These are phyloP conservation scores for Dactylellina cionopaga DNA, from an alignment of 2,329 filamentous ascomycete genomes.

Conservation along the genomic window DNA sequence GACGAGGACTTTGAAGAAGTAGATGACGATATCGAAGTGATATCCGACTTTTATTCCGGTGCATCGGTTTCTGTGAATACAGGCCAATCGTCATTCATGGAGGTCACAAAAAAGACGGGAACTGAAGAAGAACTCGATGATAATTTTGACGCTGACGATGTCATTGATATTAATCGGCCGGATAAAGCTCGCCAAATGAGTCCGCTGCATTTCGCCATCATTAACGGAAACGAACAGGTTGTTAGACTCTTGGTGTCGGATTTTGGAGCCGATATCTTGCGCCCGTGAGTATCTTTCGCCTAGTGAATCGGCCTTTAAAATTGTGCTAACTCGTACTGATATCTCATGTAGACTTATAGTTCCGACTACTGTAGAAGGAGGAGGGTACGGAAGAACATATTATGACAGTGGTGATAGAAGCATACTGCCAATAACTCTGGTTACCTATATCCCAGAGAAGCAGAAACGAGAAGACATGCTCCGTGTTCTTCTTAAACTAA, in stretches of 20 bases:
- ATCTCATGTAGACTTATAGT: too few relatives aligned
- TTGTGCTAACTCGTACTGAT: too few relatives aligned
- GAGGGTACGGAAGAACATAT: too few relatives aligned
- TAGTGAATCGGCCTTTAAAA: too few relatives aligned
- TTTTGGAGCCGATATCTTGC: conserved; percentile 79
- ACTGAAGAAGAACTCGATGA: conserved; percentile 62
- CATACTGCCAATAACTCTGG: conserved; percentile 75
- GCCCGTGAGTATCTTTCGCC: conserved; percentile 73
- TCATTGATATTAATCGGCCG: conserved; percentile 80
- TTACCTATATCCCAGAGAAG: conserved; percentile 71
- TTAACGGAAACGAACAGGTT: conserved; percentile 74
- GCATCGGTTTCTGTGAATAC: conserved; percentile 21
- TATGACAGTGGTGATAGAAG: too few relatives aligned
- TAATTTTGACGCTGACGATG: conserved; percentile 77
- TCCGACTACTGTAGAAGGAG: too few relatives aligned
- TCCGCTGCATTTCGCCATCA: conserved; percentile 80
- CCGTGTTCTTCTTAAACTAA: conserved; percentile 72
- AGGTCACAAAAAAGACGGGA: conserved; percentile 60
- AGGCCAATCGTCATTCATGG: conserved; percentile 27
- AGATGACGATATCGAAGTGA: conserved; percentile 64
- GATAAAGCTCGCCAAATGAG: conserved; percentile 72
- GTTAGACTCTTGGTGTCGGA: conserved; percentile 72
- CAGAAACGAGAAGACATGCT: conserved; percentile 67
- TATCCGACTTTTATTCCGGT: conserved; percentile 60
- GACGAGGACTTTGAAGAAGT: conserved; percentile 58